These are phyloP conservation scores for Rhododendron vialii DNA, from an alignment of 148 eudicot species.

Conservation along the genomic window DNA sequence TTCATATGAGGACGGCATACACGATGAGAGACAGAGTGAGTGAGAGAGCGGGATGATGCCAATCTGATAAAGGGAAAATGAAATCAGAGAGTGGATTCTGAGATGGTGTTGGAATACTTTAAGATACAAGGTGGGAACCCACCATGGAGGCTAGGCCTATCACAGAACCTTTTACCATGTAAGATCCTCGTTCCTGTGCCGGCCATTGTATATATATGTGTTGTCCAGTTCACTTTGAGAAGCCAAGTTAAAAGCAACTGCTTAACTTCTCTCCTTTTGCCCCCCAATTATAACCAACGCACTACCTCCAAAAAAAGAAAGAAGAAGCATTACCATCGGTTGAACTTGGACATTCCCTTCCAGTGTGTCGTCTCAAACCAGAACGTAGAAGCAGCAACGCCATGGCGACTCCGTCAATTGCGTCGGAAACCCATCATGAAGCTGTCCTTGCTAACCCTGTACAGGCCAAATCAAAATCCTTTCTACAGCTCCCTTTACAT, in stretches of 20 bases:
- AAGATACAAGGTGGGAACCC: conserved; percentile 34
- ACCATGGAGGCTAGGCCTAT: conserved; percentile 35
- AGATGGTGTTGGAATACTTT: conserved; percentile 23
- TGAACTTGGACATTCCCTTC: conserved; percentile 23
- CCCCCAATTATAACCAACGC: conserved; percentile 17
- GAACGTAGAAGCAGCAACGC: conserved; percentile 17
- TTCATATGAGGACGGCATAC: conserved; percentile 13
- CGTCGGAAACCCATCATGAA: conserved; percentile 16
- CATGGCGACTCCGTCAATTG: conserved; percentile 18
- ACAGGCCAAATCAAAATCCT: conserved; percentile 22
- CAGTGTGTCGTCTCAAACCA: conserved; percentile 21
- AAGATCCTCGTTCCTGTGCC: conserved; percentile 24
- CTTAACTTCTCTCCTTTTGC: conserved; percentile 21
- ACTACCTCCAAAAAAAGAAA: neutral
- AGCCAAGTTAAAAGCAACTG: conserved; percentile 29
- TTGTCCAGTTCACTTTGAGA: conserved; percentile 17
- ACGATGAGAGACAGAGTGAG: conserved; percentile 20
- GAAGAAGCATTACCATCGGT: conserved; percentile 7
- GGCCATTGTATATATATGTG: conserved; percentile 14
- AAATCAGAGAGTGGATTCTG: conserved; percentile 10
- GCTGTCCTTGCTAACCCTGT: conserved; percentile 31
- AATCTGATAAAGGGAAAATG: conserved; percentile 16
- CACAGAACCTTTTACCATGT: conserved; percentile 16
- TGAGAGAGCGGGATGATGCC: conserved; percentile 7
- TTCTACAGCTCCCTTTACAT: conserved; percentile 28